Evolutionary conservation across 164 flowering plant species (phyloP), one percentile per base, ranked within the genome.

Genomic region (Houttuynia cordata): DNA sequence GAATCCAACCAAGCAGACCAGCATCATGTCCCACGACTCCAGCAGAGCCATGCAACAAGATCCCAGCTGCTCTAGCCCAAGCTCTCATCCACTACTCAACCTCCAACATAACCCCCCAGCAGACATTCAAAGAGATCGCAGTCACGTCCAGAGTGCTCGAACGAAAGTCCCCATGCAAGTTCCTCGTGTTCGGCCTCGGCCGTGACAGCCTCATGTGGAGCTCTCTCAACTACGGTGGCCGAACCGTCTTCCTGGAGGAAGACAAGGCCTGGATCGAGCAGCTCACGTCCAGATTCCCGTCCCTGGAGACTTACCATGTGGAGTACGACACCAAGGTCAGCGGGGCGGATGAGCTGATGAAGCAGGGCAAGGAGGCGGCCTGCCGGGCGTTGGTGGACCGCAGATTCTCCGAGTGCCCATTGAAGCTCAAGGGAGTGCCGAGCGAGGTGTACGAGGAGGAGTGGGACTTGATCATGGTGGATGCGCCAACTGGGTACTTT

Each of bases 381-480:
- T 91, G 96, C 71, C 67, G 56, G 17, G 67, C 68, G 0, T 69
- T 85, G 25, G 65, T 57, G 1, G 84, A 86, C 60, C 78, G 81
- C 0, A 78, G 76, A 58, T 53, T 45, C 40, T 84, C 93, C 0
- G 64, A 64, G 63, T 90, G 98, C 47, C 68, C 62, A 42, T 82
- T 90, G 10, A 79, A 87, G 0, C 51, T 86, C 51, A 86, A 83
- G 60, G 75, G 81, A 0, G 60, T 93, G 55, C 92, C 94, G 2
- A 63, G 25, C 34, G 88, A 80, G 61, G 69, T 87, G 18, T 86
- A 86, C 30, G 86, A 81, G 45, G 75, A 53, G 1, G 62, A 82
- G 57, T 92, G 98, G 98, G 98, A 92, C 53, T 23, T 92, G 73
- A 87, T 92, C 30, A 89, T 89, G 96, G 91, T 93, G 34, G 98